These are phyloP conservation scores for Dothiorella sarmentorum DNA, from an alignment of 2,329 filamentous ascomycete genomes.

Conservation along the genomic window DNA sequence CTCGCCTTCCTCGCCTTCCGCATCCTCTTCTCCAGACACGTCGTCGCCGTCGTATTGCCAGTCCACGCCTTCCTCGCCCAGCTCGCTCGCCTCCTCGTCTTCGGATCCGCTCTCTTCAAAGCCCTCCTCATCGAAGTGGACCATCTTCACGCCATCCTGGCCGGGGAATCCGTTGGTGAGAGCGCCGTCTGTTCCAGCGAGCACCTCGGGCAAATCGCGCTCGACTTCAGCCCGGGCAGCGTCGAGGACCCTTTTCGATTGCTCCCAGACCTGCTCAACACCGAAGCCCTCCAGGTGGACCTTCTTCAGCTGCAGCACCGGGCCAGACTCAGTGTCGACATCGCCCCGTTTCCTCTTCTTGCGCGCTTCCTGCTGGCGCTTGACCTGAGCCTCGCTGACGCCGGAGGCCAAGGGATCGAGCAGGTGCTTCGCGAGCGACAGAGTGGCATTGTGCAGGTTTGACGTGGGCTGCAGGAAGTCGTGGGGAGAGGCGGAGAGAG, in stretches of 20 bases:
- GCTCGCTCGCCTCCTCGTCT: slow-evolving; percentile 26
- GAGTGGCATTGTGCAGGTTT: slow-evolving; percentile 64
- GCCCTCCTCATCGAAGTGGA: slow-evolving; percentile 40
- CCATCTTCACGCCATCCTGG: slow-evolving; percentile 32
- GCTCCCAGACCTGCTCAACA: slow-evolving; percentile 88
- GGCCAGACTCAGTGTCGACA: slow-evolving; percentile 43
- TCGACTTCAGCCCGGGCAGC: slow-evolving; percentile 56
- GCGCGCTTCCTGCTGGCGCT: slow-evolving; percentile 63
- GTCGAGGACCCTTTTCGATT: slow-evolving; percentile 78
- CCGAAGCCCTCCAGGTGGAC: slow-evolving; percentile 85
- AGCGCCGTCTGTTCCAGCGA: slow-evolving; percentile 37
- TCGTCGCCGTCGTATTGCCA: slow-evolving; percentile 30
- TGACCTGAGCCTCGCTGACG: slow-evolving; percentile 68
- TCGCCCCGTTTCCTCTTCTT: slow-evolving; percentile 73
- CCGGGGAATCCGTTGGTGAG: not conserved
- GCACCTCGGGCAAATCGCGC: slow-evolving; percentile 40
- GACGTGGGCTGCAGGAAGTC: slow-evolving; percentile 71
- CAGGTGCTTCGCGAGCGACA: slow-evolving; percentile 74
- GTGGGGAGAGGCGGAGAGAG: slow-evolving; percentile 62
- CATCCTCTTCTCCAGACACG: slow-evolving; percentile 36
- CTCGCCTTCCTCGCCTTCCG: slow-evolving; percentile 30
- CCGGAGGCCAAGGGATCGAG: slow-evolving; percentile 74
- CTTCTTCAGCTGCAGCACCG: slow-evolving; percentile 71
- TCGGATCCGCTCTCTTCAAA: slow-evolving; percentile 39
- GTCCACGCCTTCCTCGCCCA: slow-evolving; percentile 26